phyloP scores from a whole-genome alignment of 78 protist genomes.

The Protostelium mycophagum region DNA sequence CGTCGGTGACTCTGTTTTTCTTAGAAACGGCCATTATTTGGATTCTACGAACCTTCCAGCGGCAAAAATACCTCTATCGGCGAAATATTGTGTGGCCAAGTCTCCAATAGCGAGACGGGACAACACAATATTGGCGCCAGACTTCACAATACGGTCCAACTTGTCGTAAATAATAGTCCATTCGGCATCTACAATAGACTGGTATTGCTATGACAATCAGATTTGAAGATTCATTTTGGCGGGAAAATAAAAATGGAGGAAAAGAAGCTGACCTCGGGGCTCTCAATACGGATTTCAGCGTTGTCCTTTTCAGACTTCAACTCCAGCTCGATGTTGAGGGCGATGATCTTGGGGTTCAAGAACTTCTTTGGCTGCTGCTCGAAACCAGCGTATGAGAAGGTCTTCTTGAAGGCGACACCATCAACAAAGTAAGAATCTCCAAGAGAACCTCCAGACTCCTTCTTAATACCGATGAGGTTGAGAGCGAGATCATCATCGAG shows the following conservation, averaged over 20 bases:
- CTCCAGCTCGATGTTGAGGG: constrained; percentile 99
- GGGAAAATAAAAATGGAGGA: neutral
- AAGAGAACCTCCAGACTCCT: constrained; percentile 93
- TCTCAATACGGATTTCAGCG: constrained; percentile 94
- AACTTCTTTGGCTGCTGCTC: constrained; percentile 99
- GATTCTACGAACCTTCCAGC: too few relatives aligned
- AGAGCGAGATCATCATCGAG: constrained; percentile 77
- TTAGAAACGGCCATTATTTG: too few relatives aligned
- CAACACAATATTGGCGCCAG: constrained; percentile 96
- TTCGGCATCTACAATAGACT: constrained; percentile 94
- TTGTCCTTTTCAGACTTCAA: constrained; percentile 97
- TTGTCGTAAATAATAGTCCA: constrained; percentile 98
- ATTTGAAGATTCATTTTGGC: neutral
- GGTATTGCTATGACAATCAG: constrained; percentile 66
- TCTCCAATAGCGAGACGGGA: constrained; percentile 99
- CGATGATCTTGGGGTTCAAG: constrained; percentile 84
- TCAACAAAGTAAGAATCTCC: constrained; percentile 92
- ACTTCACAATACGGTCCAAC: constrained; percentile 85
- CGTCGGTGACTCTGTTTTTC: constrained; percentile 96
- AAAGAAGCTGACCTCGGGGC: constrained; percentile 49
- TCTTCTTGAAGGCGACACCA: constrained; percentile 99
- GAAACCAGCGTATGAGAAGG: constrained; percentile 99
- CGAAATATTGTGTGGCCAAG: constrained; percentile 99
- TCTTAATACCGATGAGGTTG: constrained; percentile 97
- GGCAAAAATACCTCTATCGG: constrained; percentile 98